phyloP scores from a whole-genome alignment of 805 yeast species.

The Metschnikowia koreensis region DNA sequence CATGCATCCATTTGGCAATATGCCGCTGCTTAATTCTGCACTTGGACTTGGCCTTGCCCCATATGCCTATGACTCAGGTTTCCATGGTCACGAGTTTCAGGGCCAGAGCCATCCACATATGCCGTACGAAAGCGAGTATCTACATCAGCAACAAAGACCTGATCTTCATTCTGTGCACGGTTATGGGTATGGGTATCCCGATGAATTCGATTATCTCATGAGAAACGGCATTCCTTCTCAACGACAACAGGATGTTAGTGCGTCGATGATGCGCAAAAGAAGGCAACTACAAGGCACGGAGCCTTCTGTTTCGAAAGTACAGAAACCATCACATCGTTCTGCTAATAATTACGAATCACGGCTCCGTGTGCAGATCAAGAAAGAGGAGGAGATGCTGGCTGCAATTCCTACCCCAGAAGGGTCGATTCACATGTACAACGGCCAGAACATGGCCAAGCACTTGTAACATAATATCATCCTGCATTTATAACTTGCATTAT shows the following conservation, averaged over 20 bases:
- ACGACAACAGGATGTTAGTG: slow-evolving; percentile 33
- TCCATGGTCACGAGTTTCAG: slow-evolving; percentile 5
- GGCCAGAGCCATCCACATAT: slow-evolving; percentile 9
- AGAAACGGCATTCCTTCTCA: slow-evolving; percentile 19
- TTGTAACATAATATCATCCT: no score
- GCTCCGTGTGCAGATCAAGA: slow-evolving; percentile 9
- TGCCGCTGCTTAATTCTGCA: not conserved
- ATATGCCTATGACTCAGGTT: slow-evolving; percentile 4
- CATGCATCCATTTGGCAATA: slow-evolving; percentile 8
- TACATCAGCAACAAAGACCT: slow-evolving; percentile 11
- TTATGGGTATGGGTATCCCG: slow-evolving; percentile 12
- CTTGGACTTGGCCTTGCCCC: no score
- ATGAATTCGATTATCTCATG: slow-evolving; percentile 9
- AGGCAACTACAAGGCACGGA: slow-evolving; percentile 21
- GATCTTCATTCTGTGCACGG: slow-evolving; percentile 5
- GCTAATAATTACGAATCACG: slow-evolving; percentile 10
- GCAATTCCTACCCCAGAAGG: slow-evolving; percentile 10
- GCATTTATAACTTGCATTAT: no score
- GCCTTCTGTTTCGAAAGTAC: slow-evolving; percentile 4
- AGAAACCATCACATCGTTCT: slow-evolving; percentile 9
- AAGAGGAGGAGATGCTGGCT: slow-evolving; percentile 6
- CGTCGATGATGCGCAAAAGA: slow-evolving; percentile 34
- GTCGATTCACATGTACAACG: slow-evolving; percentile 1
- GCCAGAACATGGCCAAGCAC: no score
- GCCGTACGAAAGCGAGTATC: slow-evolving; percentile 12